Evolutionary conservation across 1,139 yeast species (phyloP).

Genomic region (Scheffersomyces insectosa): DNA sequence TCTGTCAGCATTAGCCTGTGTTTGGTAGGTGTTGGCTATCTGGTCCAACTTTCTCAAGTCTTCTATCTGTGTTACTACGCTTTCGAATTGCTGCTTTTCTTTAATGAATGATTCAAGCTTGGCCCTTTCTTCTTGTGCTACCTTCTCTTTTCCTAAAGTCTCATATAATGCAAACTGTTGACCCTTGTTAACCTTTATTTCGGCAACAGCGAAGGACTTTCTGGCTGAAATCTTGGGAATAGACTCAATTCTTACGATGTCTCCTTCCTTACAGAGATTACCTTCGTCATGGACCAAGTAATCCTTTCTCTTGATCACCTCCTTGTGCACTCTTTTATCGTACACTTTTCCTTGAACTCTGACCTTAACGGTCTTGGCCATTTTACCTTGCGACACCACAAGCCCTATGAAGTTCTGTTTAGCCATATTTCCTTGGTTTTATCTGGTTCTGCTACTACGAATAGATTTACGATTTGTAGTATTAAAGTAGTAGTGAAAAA

Average conservation of each 20-base stretch:
- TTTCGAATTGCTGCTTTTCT: constrained; percentile 42
- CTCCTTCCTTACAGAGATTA: constrained; percentile 90
- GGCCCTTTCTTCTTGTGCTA: constrained; percentile 58
- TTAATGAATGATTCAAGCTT: constrained; percentile 51
- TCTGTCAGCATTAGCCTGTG: constrained; percentile 39
- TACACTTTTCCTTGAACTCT: constrained; percentile 74
- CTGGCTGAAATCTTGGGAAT: constrained; percentile 82
- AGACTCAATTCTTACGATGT: constrained; percentile 88
- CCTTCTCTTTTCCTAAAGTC: constrained; percentile 66
- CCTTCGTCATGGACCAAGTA: constrained; percentile 94
- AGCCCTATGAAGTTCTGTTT: constrained; percentile 89
- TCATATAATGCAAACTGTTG: constrained; percentile 85
- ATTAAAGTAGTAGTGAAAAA: too few relatives aligned
- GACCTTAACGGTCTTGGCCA: constrained; percentile 94
- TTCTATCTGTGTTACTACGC: constrained; percentile 40
- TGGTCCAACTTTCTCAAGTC: constrained; percentile 51
- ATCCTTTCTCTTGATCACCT: constrained; percentile 76
- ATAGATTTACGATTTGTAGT: too few relatives aligned
- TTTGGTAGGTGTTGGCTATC: constrained; percentile 35
- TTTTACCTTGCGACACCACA: constrained; percentile 93
- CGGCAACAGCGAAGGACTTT: constrained; percentile 92
- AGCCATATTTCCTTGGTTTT: constrained; percentile 51
- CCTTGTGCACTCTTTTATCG: constrained; percentile 72
- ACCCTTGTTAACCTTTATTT: constrained; percentile 85
- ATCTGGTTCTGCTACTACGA: too few relatives aligned